phyloP scores from a whole-genome alignment of 2,329 filamentous ascomycete species.

The Fusarium ambrosium region DNA sequence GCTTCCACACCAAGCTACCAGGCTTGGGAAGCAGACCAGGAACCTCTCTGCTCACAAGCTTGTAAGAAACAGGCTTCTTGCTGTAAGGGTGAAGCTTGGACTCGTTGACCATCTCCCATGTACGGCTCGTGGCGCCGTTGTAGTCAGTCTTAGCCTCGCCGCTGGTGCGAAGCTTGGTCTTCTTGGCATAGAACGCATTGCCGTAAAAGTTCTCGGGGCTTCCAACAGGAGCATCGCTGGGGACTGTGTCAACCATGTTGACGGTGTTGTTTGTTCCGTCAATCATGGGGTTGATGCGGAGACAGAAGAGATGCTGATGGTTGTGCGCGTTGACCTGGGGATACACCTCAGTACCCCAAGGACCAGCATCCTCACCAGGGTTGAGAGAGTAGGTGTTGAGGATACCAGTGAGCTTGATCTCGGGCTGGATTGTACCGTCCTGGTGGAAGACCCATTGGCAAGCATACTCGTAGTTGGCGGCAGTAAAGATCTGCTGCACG shows the following conservation, averaged over 20 bases:
- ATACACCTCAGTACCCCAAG: constrained; percentile 94
- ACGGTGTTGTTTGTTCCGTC: constrained; percentile 89
- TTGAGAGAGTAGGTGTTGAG: constrained; percentile 91
- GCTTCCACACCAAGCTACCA: constrained; percentile 87
- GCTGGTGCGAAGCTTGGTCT: constrained; percentile 82
- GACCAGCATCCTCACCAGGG: constrained; percentile 82
- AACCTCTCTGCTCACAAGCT: constrained; percentile 89
- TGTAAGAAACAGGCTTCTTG: constrained; percentile 87
- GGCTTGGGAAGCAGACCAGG: constrained; percentile 84
- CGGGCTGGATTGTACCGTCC: constrained; percentile 91
- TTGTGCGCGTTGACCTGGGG: constrained; percentile 89
- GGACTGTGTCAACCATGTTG: constrained; percentile 83
- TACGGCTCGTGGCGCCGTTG: constrained; percentile 81
- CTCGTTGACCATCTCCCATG: constrained; percentile 92
- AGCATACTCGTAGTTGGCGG: constrained; percentile 93
- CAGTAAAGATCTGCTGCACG: constrained; percentile 93
- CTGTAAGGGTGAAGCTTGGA: constrained; percentile 88
- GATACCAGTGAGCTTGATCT: constrained; percentile 92
- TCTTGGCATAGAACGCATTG: constrained; percentile 89
- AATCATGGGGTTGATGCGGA: constrained; percentile 88
- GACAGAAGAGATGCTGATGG: constrained; percentile 94
- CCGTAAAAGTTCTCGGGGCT: constrained; percentile 88
- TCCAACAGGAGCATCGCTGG: constrained; percentile 80
- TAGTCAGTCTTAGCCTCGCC: constrained; percentile 82
- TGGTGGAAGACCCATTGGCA: constrained; percentile 84